A percentile compares a stretch with the other conserved stretches of the same genome.
These are phyloP conservation scores for Chamaenerion angustifolium DNA, from an alignment of 345 rosid species.

Conservation along the genomic window DNA sequence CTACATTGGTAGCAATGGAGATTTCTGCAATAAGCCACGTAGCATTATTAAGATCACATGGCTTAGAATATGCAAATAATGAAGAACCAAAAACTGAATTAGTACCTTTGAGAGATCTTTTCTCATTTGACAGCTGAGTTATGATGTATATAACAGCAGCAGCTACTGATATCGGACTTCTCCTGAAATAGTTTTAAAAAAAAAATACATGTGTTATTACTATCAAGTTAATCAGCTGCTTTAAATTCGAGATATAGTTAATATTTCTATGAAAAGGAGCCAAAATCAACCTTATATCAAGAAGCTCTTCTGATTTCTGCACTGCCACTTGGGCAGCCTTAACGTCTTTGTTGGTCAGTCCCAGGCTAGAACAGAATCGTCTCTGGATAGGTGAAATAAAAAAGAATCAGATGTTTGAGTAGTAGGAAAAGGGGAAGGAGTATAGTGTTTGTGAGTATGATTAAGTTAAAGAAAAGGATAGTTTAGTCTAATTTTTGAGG, in stretches of 20 bases:
- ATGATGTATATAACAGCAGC: conserved; percentile 43
- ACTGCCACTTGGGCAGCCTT: conserved; percentile 53
- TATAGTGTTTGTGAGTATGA: no score
- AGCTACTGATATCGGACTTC: conserved; percentile 49
- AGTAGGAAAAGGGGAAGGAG: no score
- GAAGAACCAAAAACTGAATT: neutral
- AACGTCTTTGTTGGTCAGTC: conserved; percentile 42
- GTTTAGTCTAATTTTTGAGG: no score
- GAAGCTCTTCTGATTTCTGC: conserved; percentile 36
- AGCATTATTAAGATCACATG: no score
- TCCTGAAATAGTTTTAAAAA: conserved; percentile 19
- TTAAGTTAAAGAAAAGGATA: no score
- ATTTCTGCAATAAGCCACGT: conserved; percentile 20
- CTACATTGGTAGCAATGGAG: conserved; percentile 31
- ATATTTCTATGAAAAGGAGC: no score
- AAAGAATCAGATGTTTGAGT: no score
- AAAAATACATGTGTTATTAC: neutral
- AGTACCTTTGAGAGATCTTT: conserved; percentile 34
- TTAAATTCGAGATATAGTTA: no score
- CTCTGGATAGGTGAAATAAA: conserved; percentile 17
- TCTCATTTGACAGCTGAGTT: conserved; percentile 28
- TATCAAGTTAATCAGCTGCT: neutral
- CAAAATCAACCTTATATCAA: conserved; percentile 34
- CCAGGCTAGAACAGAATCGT: conserved; percentile 46
- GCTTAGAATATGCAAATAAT: neutral